Evolutionary conservation across 129 eudicot species (phyloP), one percentile per base, ranked within the genome.

Genomic region (Artemisia tridentata): DNA sequence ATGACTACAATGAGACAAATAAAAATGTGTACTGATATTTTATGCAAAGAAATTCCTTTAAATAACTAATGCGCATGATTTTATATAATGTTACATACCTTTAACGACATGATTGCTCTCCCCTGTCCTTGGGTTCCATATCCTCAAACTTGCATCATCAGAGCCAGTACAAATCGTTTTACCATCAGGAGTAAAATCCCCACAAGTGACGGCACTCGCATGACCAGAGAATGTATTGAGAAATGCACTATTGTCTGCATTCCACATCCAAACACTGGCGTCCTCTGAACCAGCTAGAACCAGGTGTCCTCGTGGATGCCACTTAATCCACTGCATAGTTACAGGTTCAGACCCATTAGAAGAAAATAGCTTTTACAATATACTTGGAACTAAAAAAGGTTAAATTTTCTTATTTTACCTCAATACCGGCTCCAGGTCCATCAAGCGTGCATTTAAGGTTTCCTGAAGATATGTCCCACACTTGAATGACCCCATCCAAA

Each of bases 171-270:
- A 95, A 17, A 95, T 81, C 58, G 75, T 68, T 81, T 80, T 88
- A 72, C 99, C 97, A 86, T 95, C 99, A 79, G 96, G 99, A 10
- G 99, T 95, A 70, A 95, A 90, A 76, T 88, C 93, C 21, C 99
- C 99, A 34, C 99, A 90, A 45, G 99, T 82, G 45, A 95, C 99
- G 11, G 81, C 71, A 81, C 88, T 72, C 46, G 73, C 86, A 81
- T 95, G 99, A 53, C 99, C 97, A 2, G 82, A 60, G 82, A 95
- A 90, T 25, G 81, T 84, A 29, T 77, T 82, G n/a, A 90, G 85
- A 75, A 73, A 88, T 0, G 79, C 80, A 49, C 67, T 73, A 75
- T 73, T 88, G 85, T 95, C 99, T 34, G 99, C 97, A 78, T 90
- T 90, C 99, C 97, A 95, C 97, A 95, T 88, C 96, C 97, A 90